Percentiles rank a stretch among this genome's conserved stretches.
Evolutionary conservation across 2,329 filamentous ascomycete genomes (phyloP).

Genomic region (Aspergillaceae sp.): DNA sequence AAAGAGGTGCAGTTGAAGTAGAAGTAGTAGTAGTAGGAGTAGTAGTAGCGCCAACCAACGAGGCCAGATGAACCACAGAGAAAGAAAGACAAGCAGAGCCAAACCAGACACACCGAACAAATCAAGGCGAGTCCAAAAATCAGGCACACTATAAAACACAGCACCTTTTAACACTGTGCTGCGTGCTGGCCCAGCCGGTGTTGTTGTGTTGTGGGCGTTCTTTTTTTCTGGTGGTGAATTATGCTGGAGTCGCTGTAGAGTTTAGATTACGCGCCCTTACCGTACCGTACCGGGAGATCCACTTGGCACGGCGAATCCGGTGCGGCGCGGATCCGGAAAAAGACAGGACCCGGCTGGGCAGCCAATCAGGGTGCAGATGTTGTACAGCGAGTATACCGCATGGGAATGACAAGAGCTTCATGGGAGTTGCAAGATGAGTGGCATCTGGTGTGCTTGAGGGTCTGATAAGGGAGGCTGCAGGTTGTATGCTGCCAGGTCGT

Average conservation of each 20-base stretch:
- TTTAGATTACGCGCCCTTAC: not conserved
- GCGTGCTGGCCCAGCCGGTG: not conserved
- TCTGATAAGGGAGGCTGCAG: no score
- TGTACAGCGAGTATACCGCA: not conserved
- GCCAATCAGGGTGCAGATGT: constrained; percentile 1
- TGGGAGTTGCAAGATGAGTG: no score
- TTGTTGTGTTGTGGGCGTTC: not conserved
- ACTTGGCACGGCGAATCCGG: constrained; percentile 2
- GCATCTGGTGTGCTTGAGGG: no score
- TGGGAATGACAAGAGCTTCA: no score
- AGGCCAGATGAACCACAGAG: no score
- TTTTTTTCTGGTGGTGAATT: not conserved
- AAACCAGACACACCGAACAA: no score
- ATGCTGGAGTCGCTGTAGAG: not conserved
- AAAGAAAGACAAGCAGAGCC: not conserved
- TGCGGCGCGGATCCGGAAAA: constrained; percentile 6
- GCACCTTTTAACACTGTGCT: not conserved
- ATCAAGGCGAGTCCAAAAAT: no score
- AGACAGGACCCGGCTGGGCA: constrained; percentile 8
- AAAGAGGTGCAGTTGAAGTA: constrained; percentile 4
- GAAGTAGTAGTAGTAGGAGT: constrained; percentile 10
- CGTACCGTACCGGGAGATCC: not conserved
- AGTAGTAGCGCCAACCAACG: constrained; percentile 1
- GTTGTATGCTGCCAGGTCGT: no score
- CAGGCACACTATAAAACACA: no score